Percentiles rank a stretch among this genome's conserved stretches.
These are phyloP conservation scores for Alisma plantagoaquatica DNA, from an alignment of 106 monocot species.

Conservation along the genomic window DNA sequence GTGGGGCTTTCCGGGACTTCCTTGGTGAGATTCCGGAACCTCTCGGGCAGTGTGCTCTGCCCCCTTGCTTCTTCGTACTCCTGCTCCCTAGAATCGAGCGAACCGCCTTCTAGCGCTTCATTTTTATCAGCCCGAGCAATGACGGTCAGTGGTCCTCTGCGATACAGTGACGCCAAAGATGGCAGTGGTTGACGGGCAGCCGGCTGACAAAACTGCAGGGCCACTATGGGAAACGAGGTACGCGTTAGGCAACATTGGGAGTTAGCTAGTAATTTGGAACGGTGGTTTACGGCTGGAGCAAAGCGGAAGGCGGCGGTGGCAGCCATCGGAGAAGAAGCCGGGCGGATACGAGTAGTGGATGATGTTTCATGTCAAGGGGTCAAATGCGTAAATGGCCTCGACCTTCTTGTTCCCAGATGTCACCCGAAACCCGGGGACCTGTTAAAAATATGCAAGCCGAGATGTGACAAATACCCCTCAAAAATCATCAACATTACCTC, in stretches of 20 bases:
- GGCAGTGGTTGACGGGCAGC: not conserved
- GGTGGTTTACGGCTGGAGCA: conserved; percentile 5
- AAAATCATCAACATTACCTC: too few relatives aligned
- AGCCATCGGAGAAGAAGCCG: conserved; percentile 2
- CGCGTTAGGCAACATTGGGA: not conserved
- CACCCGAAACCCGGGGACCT: too few relatives aligned
- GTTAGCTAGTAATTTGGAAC: not conserved
- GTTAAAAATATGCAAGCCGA: too few relatives aligned
- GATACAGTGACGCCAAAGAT: not conserved
- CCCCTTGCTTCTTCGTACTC: conserved; percentile 10
- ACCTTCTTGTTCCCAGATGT: too few relatives aligned
- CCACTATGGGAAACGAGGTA: too few relatives aligned
- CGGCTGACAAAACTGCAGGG: not conserved
- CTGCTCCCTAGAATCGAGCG: not conserved
- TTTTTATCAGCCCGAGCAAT: not conserved
- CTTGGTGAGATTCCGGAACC: conserved; percentile 25
- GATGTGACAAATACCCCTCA: too few relatives aligned
- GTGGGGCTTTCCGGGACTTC: conserved; percentile 15
- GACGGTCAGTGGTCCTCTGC: not conserved
- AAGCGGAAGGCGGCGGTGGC: conserved; percentile 3
- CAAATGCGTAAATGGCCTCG: too few relatives aligned
- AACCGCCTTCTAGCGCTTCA: not conserved
- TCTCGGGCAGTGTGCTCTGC: conserved; percentile 26
- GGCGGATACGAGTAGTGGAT: too few relatives aligned
- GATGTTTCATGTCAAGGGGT: too few relatives aligned